Evolutionary conservation across 2,329 filamentous ascomycete species (phyloP).

Genomic region (Pyricularia sp.): DNA sequence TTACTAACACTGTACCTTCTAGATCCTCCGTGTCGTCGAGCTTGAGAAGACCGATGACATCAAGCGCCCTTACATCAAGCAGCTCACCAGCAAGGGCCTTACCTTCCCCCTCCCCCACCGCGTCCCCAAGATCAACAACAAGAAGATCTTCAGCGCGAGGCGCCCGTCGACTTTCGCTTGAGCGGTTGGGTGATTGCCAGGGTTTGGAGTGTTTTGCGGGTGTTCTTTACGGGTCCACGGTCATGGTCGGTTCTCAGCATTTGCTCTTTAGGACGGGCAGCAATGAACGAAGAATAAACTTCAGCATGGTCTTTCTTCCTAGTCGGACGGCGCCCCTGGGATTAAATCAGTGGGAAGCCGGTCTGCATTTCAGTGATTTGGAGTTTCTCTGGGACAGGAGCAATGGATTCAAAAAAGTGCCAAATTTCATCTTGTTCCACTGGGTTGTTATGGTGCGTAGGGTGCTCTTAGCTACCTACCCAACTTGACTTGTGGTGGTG

Average conservation of each 20-base stretch:
- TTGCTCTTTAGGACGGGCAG: conserved; percentile 33
- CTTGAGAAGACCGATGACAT: conserved; percentile 87
- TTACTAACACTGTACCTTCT: conserved; percentile 1
- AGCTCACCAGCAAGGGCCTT: conserved; percentile 88
- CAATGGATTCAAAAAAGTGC: conserved; percentile 5
- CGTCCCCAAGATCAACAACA: conserved; percentile 65
- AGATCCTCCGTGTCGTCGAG: conserved; percentile 98
- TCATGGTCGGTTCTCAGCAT: conserved; percentile 38
- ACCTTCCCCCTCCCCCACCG: conserved; percentile 99
- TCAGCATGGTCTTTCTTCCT: conserved; percentile 2
- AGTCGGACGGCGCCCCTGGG: background rate
- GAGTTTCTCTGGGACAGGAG: conserved; percentile 4
- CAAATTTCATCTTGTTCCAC: background rate
- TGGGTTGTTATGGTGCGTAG: background rate
- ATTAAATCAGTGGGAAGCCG: background rate
- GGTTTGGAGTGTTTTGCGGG: conserved; percentile 40
- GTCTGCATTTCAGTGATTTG: conserved; percentile 1
- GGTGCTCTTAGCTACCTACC: background rate
- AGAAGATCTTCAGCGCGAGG: conserved; percentile 86
- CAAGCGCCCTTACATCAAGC: conserved; percentile 99
- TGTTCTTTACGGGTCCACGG: conserved; percentile 50
- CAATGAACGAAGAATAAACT: conserved; percentile 25
- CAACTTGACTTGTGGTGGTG: background rate
- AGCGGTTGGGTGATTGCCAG: conserved; percentile 34
- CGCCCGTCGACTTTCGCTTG: conserved; percentile 98